These are phyloP conservation scores for Aspergillus biplanus DNA, from an alignment of 495 filamentous ascomycete genomes.

Conservation along the genomic window DNA sequence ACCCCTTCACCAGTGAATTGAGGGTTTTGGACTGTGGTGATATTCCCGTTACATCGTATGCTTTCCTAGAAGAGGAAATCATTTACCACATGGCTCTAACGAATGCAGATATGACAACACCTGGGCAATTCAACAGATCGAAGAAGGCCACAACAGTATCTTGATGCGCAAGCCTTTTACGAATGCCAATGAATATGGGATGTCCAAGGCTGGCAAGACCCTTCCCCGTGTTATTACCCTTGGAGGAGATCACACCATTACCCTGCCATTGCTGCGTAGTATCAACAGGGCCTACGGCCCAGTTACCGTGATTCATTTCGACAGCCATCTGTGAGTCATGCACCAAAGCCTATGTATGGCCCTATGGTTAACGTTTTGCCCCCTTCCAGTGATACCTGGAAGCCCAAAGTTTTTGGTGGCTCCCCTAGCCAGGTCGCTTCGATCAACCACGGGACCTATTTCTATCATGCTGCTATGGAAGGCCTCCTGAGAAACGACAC, in stretches of 20 bases:
- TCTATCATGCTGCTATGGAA: constrained; percentile 69
- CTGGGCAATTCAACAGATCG: constrained; percentile 75
- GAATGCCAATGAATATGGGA: constrained; percentile 49
- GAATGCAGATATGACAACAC: constrained; percentile 63
- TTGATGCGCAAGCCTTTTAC: constrained; percentile 56
- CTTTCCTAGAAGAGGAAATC: constrained; percentile 4
- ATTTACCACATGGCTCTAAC: not conserved
- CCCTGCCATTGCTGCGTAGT: constrained; percentile 63
- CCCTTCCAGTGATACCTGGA: constrained; percentile 59
- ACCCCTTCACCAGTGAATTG: constrained; percentile 68
- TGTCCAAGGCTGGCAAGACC: constrained; percentile 59
- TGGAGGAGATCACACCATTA: constrained; percentile 70
- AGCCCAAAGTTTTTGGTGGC: constrained; percentile 71
- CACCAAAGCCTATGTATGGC: not conserved
- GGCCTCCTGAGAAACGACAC: constrained; percentile 78
- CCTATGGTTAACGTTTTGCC: constrained; percentile 2
- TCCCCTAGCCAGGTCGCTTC: constrained; percentile 64
- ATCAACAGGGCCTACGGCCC: constrained; percentile 68
- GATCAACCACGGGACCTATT: constrained; percentile 87
- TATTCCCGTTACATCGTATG: constrained; percentile 69
- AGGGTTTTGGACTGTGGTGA: constrained; percentile 77
- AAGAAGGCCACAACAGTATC: constrained; percentile 62
- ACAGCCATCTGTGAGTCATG: constrained; percentile 61
- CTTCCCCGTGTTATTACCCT: constrained; percentile 68
- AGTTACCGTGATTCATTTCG: constrained; percentile 73